phyloP scores from a whole-genome alignment of 192 early-diverging fungal genomes.

The Umbelopsis sp. region DNA sequence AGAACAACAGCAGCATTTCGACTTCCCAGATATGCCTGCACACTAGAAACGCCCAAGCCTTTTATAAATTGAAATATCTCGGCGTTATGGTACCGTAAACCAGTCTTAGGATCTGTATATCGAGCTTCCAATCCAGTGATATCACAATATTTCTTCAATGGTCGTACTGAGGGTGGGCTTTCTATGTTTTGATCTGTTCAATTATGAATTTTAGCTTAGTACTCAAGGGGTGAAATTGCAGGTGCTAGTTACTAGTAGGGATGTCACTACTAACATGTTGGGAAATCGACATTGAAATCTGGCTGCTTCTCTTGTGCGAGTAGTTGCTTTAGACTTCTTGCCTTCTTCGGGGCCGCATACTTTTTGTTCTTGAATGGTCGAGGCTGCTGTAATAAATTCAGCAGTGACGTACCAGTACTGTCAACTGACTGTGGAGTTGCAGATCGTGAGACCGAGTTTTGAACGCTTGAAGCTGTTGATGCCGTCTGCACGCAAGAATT shows the following conservation, averaged over 20 bases:
- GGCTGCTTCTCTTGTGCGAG: constrained; percentile 67
- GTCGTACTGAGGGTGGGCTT: constrained; percentile 78
- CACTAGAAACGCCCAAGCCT: constrained; percentile 69
- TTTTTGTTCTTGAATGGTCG: constrained; percentile 74
- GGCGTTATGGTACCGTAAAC: constrained; percentile 78
- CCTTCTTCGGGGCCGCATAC: constrained; percentile 68
- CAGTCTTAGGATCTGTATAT: constrained; percentile 89
- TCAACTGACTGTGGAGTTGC: not conserved
- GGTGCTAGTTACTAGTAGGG: constrained; percentile 4
- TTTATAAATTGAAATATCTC: constrained; percentile 82
- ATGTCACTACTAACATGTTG: constrained; percentile 58
- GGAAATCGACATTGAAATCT: constrained; percentile 61
- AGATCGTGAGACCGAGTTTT: not conserved
- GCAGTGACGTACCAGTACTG: not conserved
- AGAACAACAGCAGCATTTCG: constrained; percentile 81
- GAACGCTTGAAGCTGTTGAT: not conserved
- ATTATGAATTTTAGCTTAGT: not conserved
- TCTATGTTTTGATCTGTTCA: constrained; percentile 78
- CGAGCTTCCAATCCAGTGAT: constrained; percentile 83
- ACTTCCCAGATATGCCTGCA: constrained; percentile 79
- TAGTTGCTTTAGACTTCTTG: constrained; percentile 84
- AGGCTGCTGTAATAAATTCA: constrained; percentile 16
- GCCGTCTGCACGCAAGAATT: not conserved
- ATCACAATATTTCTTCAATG: constrained; percentile 91
- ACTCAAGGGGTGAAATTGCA: not conserved